Evolutionary conservation across 2,329 filamentous ascomycete genomes (phyloP).

Genomic region (Aspergillus luchuensis): DNA sequence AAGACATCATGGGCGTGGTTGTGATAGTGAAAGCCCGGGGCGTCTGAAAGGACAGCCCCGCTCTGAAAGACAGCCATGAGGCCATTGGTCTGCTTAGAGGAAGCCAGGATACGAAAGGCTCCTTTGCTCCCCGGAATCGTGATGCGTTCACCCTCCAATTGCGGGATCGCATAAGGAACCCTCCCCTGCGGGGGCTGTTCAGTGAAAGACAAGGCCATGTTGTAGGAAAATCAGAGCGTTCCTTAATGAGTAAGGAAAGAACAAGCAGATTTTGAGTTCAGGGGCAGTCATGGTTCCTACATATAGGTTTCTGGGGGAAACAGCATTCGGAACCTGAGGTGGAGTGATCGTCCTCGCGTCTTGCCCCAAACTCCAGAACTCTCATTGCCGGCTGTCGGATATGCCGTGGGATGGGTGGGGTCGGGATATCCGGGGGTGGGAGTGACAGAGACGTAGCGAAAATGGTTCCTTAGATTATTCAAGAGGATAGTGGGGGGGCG

Average conservation of each 20-base stretch:
- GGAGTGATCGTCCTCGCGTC: background rate
- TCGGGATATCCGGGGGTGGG: conserved; percentile 12
- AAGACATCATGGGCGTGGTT: conserved; percentile 61
- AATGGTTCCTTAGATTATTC: background rate
- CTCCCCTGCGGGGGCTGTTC: conserved; percentile 41
- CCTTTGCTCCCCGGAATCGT: conserved; percentile 57
- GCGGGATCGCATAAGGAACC: conserved; percentile 51
- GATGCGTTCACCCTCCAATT: conserved; percentile 55
- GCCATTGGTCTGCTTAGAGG: conserved; percentile 55
- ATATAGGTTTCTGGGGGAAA: background rate
- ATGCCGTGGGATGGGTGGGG: conserved; percentile 2
- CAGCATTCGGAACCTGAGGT: background rate
- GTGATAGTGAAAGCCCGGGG: conserved; percentile 59
- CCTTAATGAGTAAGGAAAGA: background rate
- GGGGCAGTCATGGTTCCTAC: background rate
- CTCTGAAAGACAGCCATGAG: conserved; percentile 55
- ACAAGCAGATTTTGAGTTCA: background rate
- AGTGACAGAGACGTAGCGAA: background rate
- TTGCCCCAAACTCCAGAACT: background rate
- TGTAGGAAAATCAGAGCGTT: background rate
- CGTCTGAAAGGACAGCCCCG: conserved; percentile 46
- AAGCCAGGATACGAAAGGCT: conserved; percentile 54
- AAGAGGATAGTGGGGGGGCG: background rate
- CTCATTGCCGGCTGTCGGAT: conserved; percentile 7
- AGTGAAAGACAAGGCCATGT: conserved; percentile 29